Base-by-base conservation (phyloP, 371 early-diverging fungal genomes). In the Chytridium lagenaria region DNA sequence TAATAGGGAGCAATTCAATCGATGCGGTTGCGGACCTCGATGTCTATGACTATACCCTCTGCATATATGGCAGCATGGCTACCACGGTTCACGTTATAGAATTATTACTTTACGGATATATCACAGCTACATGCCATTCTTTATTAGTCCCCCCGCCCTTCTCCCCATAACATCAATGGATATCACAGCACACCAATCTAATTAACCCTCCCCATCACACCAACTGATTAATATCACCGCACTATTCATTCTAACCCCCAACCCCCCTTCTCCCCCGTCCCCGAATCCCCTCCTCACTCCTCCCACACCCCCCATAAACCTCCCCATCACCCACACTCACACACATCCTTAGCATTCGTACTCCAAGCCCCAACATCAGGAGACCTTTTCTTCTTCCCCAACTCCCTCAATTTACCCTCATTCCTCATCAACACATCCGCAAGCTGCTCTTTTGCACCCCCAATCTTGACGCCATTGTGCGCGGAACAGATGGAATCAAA, bases 401-500 rank as follows among this genome's bases (percentile, higher is more conserved):
- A 39, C 64, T 68, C 40, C 28, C 30, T 40, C 68, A 75, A 49
- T n/a, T 5, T 50, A 7, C 37, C 59, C 59, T 51, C 28, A 12
- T 23, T 23, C 50, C 38, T 23, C 38, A 65, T 68, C 40, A 77
- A 33, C 16, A 52, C 15, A 26, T 67, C 49, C 49, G 19, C 5
- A 26, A 76, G 26, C 33, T 30, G 36, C 36, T 39, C n/a, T 51
- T 72, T 71, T 3, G 72, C 72, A 0, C 77, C 73, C 10, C 77
- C 77, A 3, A 68, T 64, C 49, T 63, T 44, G 39, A 50, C 37
- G 22, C 70, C 72, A 0, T 69, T 68, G 50, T 77, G 77, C 10
- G 77, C 77, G 19, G 52, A 33, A 26, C 36, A 16, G 10, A 77
- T 51, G 57, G 68, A 63, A 3, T 77, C 77, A 57, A 77, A 71